Percentiles rank a stretch among this genome's conserved stretches.
Evolutionary conservation across 2,329 filamentous ascomycete genomes (phyloP).

Genomic region (Cadophora luteo-olivacea): DNA sequence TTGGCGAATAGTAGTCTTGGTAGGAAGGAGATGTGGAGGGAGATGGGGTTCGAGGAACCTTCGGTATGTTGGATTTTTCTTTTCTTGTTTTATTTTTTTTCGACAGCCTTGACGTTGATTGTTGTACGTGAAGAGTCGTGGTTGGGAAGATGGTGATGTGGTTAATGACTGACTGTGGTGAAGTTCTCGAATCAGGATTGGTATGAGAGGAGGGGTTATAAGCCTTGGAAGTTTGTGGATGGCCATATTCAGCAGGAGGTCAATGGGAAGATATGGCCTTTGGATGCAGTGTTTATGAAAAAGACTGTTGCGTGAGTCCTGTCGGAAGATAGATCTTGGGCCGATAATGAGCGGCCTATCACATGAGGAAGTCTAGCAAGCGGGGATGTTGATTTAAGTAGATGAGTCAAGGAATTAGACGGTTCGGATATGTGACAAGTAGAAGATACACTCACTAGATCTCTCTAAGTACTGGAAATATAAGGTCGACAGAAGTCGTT

Average conservation of each 20-base stretch:
- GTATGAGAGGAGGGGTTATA: conserved; percentile 41
- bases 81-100: no score
- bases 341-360: no score
- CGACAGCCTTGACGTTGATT: no score
- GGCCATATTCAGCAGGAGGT: conserved; percentile 23
- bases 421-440: no score
- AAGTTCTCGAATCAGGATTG: conserved; percentile 31
- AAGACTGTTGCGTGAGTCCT: conserved; percentile 19
- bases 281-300: conserved; percentile 34
- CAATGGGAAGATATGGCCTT: conserved; percentile 31
- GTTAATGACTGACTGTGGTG: no score
- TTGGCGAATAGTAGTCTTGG: conserved; percentile 27
- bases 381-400: no score
- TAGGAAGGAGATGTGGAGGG: conserved; percentile 25
- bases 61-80: conserved; percentile 3
- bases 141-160: no score
- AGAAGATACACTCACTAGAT: no score
- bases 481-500: no score
- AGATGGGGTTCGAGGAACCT: conserved; percentile 24
- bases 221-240: conserved; percentile 27
- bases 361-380: neutral
- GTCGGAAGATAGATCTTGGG: neutral
- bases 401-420: no score
- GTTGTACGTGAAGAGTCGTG: no score
- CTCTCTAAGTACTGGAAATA: no score